A percentile compares a stretch with the other conserved stretches of the same genome.
These are phyloP conservation scores for Trichophyton benhamiae DNA, from an alignment of 2,329 filamentous ascomycete genomes.

Conservation along the genomic window DNA sequence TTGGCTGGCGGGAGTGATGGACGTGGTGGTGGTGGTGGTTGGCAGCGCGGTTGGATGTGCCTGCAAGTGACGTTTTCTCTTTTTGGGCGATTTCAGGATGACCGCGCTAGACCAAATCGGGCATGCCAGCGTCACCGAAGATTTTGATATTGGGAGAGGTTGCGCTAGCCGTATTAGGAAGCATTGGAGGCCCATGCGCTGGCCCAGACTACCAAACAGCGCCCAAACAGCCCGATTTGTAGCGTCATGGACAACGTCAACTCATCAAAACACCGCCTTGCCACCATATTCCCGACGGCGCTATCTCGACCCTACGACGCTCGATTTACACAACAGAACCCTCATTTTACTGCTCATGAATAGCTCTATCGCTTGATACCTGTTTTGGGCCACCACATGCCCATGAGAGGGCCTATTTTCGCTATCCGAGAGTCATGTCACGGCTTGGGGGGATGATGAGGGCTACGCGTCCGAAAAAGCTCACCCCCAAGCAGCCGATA, in stretches of 20 bases:
- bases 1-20: neutral
- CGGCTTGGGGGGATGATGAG: constrained; percentile 36
- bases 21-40: neutral
- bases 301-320: constrained; percentile 36
- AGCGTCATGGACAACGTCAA: constrained; percentile 35
- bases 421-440: constrained; percentile 33
- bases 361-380: constrained; percentile 50
- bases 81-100: neutral
- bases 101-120: constrained; percentile 10
- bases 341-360: constrained; percentile 42
- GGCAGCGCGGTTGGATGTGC: neutral
- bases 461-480: constrained; percentile 50
- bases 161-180: constrained; percentile 31
- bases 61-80: neutral
- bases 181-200: constrained; percentile 34
- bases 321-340: constrained; percentile 46
- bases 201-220: constrained; percentile 27
- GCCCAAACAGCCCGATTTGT: constrained; percentile 30
- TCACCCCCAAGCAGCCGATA: constrained; percentile 80
- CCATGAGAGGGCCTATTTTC: constrained; percentile 28
- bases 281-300: constrained; percentile 22
- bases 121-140: constrained; percentile 9
- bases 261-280: constrained; percentile 28
- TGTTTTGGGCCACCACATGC: constrained; percentile 47
- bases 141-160: constrained; percentile 33